Percentiles rank a stretch among this genome's conserved stretches.
Evolutionary conservation across 2,329 filamentous ascomycete genomes (phyloP).

Genomic region (Fusarium pininemorale): DNA sequence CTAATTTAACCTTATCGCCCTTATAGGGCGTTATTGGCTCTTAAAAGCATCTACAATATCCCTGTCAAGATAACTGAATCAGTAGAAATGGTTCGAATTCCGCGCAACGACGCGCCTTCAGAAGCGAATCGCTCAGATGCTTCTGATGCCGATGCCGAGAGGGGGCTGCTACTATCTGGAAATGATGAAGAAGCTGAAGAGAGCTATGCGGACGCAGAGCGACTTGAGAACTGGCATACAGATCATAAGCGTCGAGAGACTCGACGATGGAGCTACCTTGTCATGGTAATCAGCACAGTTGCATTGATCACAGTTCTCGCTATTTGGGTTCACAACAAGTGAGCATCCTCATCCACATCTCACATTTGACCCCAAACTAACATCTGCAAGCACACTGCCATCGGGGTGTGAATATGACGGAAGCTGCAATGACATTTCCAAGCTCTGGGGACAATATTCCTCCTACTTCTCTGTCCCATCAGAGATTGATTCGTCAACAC

Average conservation of each 20-base stretch:
- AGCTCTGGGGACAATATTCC: conserved; percentile 87
- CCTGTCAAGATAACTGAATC: conserved; percentile 22
- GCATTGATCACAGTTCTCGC: conserved; percentile 25
- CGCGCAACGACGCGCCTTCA: conserved; percentile 25
- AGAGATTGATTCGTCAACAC: conserved; percentile 67
- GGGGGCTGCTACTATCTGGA: conserved; percentile 18
- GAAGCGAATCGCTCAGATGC: conserved; percentile 10
- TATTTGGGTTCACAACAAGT: conserved; percentile 36
- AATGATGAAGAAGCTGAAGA: conserved; percentile 19
- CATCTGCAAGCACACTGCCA: conserved; percentile 5
- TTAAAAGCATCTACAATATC: conserved; percentile 11
- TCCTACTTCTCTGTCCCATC: conserved; percentile 83
- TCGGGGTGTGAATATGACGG: conserved; percentile 41
- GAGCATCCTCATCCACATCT: background rate
- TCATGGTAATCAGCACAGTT: conserved; percentile 32
- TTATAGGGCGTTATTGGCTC: background rate
- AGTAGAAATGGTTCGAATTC: conserved; percentile 24
- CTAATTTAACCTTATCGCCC: background rate
- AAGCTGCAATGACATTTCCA: conserved; percentile 65
- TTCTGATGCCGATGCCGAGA: conserved; percentile 24
- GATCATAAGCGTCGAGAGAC: conserved; percentile 32
- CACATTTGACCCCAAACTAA: background rate
- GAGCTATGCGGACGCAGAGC: conserved; percentile 21
- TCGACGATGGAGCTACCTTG: conserved; percentile 33
- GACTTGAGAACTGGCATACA: conserved; percentile 30